These are phyloP conservation scores for Taphrina pruni DNA, from an alignment of 1,139 yeast genomes.

Conservation along the genomic window DNA sequence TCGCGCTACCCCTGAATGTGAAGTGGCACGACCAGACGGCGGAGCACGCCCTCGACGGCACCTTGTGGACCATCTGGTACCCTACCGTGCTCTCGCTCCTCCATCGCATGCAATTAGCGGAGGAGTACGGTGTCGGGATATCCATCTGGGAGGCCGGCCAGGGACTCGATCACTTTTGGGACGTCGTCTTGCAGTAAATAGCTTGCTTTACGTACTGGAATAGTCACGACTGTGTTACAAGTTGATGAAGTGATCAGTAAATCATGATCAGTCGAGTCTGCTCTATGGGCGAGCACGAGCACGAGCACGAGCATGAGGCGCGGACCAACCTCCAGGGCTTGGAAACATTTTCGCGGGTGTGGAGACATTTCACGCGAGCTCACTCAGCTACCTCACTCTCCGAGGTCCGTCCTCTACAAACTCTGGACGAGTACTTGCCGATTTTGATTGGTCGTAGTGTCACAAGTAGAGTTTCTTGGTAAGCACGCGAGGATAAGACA, in stretches of 20 bases:
- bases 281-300: no score
- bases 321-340: no score
- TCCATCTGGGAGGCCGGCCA: conserved; percentile 37
- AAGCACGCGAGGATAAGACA: conserved; percentile 5
- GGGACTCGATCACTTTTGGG: conserved; percentile 29
- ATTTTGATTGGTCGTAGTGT: not conserved
- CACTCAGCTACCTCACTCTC: not conserved
- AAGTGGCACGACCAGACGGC: conserved; percentile 20
- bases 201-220: no score
- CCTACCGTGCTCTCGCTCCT: conserved; percentile 34
- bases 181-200: conserved; percentile 1
- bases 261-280: no score
- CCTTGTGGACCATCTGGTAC: conserved; percentile 33
- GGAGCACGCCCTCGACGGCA: conserved; percentile 27
- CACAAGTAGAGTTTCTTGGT: conserved; percentile 4
- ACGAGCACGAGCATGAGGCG: no score
- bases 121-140: conserved; percentile 30
- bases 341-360: no score
- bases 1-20: conserved; percentile 15
- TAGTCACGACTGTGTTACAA: no score
- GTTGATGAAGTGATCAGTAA: no score
- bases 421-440: not conserved
- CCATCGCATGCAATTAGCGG: conserved; percentile 22
- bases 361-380: not conserved
- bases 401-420: not conserved